Conservation (phyloP, 345 rosid genomes). For the Turnera subulata region DNA sequence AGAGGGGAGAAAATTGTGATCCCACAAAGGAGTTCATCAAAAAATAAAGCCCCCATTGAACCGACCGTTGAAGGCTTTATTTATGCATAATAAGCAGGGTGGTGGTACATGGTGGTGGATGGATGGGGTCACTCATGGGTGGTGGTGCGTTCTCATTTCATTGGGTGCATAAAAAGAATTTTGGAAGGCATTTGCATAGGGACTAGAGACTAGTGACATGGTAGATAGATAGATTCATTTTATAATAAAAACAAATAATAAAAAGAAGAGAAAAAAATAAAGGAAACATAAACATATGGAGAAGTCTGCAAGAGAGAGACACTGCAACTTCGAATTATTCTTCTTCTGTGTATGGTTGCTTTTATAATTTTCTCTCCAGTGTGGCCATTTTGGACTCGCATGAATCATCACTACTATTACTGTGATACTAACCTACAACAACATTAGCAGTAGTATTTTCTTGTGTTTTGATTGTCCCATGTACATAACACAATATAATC, state of each 20-base stretch:
- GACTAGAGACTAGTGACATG: slow-evolving; percentile 23
- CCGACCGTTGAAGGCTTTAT: slow-evolving; percentile 6
- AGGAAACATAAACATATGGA: slow-evolving; percentile 4
- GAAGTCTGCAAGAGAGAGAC: slow-evolving; percentile 42
- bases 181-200: slow-evolving; percentile 16
- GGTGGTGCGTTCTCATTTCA: neutral
- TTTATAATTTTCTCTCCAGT: too few relatives aligned
- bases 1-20: neutral
- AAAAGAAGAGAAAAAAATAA: neutral
- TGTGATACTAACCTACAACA: slow-evolving; percentile 4
- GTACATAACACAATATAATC: too few relatives aligned
- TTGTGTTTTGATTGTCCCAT: too few relatives aligned
- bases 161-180: slow-evolving; percentile 6
- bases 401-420: too few relatives aligned
- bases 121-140: too few relatives aligned
- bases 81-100: neutral
- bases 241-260: too few relatives aligned
- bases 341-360: slow-evolving; percentile 61
- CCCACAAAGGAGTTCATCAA: neutral
- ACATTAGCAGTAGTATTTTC: neutral
- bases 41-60: slow-evolving; percentile 10
- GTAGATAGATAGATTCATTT: too few relatives aligned
- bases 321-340: slow-evolving; percentile 80
- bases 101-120: neutral
- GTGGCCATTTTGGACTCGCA: too few relatives aligned